A percentile compares a stretch with the other conserved stretches of the same genome.
phyloP scores from a whole-genome alignment of 2,329 filamentous ascomycete species.

The Rosellinia necatrix region DNA sequence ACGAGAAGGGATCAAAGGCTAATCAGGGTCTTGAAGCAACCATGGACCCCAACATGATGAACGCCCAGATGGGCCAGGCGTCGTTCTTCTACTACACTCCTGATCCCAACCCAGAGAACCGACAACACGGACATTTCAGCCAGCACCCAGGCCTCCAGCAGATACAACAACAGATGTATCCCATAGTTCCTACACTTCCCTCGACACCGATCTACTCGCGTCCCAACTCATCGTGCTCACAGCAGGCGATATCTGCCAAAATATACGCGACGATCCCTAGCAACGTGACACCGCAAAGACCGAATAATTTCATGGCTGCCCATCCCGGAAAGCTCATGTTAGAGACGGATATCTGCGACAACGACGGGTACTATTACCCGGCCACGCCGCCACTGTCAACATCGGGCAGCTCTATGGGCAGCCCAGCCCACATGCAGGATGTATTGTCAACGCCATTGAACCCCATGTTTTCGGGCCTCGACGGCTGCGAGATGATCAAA shows the following conservation, averaged over 20 bases:
- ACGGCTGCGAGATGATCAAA: slow-evolving; percentile 70
- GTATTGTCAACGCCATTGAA: slow-evolving; percentile 82
- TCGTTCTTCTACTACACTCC: slow-evolving; percentile 88
- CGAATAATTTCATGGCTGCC: slow-evolving; percentile 60
- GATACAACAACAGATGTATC: slow-evolving; percentile 58
- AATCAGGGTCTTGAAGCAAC: slow-evolving; percentile 39
- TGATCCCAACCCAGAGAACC: slow-evolving; percentile 72
- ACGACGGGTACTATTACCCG: slow-evolving; percentile 72
- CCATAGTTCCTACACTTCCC: slow-evolving; percentile 61
- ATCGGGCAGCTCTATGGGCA: slow-evolving; percentile 82
- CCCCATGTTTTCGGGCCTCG: slow-evolving; percentile 74
- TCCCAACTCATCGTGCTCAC: slow-evolving; percentile 68
- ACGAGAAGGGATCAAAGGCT: slow-evolving; percentile 31
- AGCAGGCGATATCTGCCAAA: slow-evolving; percentile 54
- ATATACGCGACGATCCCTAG: slow-evolving; percentile 62
- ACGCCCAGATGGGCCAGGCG: slow-evolving; percentile 68
- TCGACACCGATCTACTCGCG: slow-evolving; percentile 68
- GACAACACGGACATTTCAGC: slow-evolving; percentile 78
- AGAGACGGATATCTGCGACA: slow-evolving; percentile 73
- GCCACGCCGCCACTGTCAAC: slow-evolving; percentile 87
- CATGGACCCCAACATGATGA: slow-evolving; percentile 69
- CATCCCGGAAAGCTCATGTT: slow-evolving; percentile 60
- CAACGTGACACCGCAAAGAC: slow-evolving; percentile 78
- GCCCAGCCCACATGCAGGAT: slow-evolving; percentile 74
- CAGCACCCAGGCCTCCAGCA: slow-evolving; percentile 62